Evolutionary conservation across 2,329 filamentous ascomycete species (phyloP).

Genomic region (Bipolaris bicolor): DNA sequence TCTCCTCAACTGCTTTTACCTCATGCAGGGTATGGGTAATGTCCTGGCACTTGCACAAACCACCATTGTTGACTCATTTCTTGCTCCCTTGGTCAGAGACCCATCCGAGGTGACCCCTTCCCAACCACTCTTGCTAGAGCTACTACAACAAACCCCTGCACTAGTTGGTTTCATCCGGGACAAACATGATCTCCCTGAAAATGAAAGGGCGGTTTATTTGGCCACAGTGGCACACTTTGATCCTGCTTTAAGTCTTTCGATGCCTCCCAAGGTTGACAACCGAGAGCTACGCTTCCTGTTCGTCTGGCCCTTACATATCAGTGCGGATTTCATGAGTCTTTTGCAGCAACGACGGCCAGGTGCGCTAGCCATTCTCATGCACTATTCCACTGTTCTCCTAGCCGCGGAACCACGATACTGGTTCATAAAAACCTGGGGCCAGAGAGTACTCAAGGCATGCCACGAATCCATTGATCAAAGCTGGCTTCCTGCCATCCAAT

Average conservation of each 20-base stretch:
- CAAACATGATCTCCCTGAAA: conserved; percentile 25
- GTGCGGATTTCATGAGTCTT: conserved; percentile 38
- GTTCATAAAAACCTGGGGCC: conserved; percentile 49
- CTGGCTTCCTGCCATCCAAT: conserved; percentile 35
- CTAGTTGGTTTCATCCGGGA: conserved; percentile 30
- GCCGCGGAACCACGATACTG: conserved; percentile 46
- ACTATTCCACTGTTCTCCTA: conserved; percentile 47
- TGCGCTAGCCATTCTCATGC: conserved; percentile 48
- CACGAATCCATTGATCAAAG: conserved; percentile 29
- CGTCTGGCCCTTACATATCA: conserved; percentile 49
- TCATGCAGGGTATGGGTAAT: conserved; percentile 45
- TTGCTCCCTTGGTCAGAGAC: conserved; percentile 31
- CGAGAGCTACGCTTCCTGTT: conserved; percentile 46
- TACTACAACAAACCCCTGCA: conserved; percentile 28
- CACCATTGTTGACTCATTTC: conserved; percentile 31
- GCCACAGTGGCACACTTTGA: conserved; percentile 26
- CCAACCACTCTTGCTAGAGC: conserved; percentile 37
- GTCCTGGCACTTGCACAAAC: conserved; percentile 33
- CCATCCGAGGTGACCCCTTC: conserved; percentile 27
- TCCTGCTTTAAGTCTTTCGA: conserved; percentile 28
- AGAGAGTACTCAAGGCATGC: conserved; percentile 34
- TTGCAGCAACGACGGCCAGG: conserved; percentile 42
- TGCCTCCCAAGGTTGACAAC: conserved; percentile 34
- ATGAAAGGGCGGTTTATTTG: conserved; percentile 24
- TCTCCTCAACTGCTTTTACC: conserved; percentile 41